Evolutionary conservation across 2,329 filamentous ascomycete species (phyloP).

Genomic region (Diaporthe australafricana): DNA sequence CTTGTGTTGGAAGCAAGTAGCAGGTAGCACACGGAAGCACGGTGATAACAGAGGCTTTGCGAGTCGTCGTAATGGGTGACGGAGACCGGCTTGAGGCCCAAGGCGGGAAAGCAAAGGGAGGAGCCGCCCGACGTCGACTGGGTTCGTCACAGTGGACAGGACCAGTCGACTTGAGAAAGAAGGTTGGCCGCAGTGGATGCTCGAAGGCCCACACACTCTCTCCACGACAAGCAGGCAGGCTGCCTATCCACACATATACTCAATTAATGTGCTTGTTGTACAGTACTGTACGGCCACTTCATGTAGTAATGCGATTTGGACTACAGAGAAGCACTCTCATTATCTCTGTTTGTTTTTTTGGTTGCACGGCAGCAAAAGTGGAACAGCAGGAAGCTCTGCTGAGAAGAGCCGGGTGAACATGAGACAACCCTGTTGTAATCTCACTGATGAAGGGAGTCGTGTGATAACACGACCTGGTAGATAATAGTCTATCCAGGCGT

Average conservation of each 20-base stretch:
- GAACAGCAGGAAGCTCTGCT: not conserved
- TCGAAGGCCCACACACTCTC: not conserved
- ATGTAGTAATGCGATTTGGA: not conserved
- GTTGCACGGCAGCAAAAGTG: slow-evolving; percentile 12
- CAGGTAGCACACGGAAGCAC: slow-evolving; percentile 11
- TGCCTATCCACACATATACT: not conserved
- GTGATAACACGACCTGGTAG: not conserved
- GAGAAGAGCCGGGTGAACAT: not conserved
- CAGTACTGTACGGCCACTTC: not conserved
- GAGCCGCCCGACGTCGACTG: slow-evolving; percentile 18
- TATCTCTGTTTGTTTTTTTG: slow-evolving; percentile 18
- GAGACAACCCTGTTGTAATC: slow-evolving; percentile 20
- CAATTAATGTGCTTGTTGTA: not conserved
- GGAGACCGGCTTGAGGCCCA: slow-evolving; percentile 22
- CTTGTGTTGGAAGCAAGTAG: not conserved
- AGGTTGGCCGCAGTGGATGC: slow-evolving; percentile 1
- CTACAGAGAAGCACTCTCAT: not conserved
- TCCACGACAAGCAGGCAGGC: not conserved
- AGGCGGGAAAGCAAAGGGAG: slow-evolving; percentile 27
- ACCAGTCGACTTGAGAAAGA: slow-evolving; percentile 1
- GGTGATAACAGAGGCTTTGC: not conserved
- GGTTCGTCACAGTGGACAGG: not conserved
- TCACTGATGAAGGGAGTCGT: not conserved
- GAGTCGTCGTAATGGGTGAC: slow-evolving; percentile 26
- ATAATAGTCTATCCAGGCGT: not conserved